Evolutionary conservation across 306 rosid genomes (phyloP).

Genomic region (Trichosanthes truncata): DNA sequence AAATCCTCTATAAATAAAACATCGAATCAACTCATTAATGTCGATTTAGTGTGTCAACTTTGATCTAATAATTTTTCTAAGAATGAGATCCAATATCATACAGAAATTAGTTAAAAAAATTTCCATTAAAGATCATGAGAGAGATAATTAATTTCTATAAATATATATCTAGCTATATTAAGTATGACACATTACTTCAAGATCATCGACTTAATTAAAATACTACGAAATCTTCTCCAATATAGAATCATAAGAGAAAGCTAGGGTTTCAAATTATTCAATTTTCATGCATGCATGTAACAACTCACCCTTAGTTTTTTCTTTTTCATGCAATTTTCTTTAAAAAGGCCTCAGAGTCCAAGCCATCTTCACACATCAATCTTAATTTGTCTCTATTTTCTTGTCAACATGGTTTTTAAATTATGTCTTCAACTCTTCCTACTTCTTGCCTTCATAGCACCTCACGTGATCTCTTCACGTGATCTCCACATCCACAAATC

Average conservation of each 20-base stretch:
- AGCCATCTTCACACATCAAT: not conserved
- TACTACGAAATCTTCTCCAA: not conserved
- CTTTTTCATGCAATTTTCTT: not conserved
- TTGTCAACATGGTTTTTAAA: not conserved
- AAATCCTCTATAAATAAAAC: too few relatives aligned
- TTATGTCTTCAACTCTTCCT: not conserved
- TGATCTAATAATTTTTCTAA: not conserved
- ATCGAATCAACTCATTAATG: too few relatives aligned
- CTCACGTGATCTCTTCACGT: not conserved
- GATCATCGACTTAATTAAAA: not conserved
- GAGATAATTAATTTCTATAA: not conserved
- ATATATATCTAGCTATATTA: not conserved
- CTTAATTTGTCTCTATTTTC: not conserved
- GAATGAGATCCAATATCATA: not conserved
- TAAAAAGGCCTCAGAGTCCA: not conserved
- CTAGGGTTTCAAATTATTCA: not conserved
- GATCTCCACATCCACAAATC: not conserved
- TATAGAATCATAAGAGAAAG: not conserved
- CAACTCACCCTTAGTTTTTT: not conserved
- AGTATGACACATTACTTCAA: not conserved
- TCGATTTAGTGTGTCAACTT: too few relatives aligned
- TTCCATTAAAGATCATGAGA: not conserved
- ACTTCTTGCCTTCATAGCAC: not conserved
- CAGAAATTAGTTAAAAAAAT: not conserved
- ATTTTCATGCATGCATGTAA: not conserved